Evolutionary conservation across 768 basidiomycete species (phyloP), one percentile per base, ranked within the genome.

Genomic region (Hypholoma sublateritium): DNA sequence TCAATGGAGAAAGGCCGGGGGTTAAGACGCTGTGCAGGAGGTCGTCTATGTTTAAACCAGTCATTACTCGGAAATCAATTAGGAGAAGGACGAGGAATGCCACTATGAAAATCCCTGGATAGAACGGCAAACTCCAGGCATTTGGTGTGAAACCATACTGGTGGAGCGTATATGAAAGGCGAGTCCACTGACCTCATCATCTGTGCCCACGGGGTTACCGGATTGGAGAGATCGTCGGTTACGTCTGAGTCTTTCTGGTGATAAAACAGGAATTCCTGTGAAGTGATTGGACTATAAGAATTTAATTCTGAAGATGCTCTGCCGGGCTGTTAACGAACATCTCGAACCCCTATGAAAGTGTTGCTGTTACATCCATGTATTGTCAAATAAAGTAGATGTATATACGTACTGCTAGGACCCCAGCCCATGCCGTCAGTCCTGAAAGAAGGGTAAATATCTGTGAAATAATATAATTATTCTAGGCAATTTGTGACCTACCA

Each of bases 191-290:
- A 87, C 86, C 82, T 82, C 74, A 86, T 85, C 81, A 86, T 84
- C 65, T 85, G 84, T 56, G 86, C 87, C 88, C 87, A 89, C 22
- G 86, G 86, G 53, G 87, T 86, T 50, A 87, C 78, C 53, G 87
- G 79, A 64, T 78, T 81, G 41, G 78, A 67, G 46, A 77, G 70
- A 61, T 81, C 78, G 62, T 86, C 85, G 37, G 74, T 74, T n/a
- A 77, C 70, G 52, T 85, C 84, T 51, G 81, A 79, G 66, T 90
- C 87, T 71, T 88, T 90, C 69, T 92, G 89, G 70, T 89, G 86
- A 69, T 92, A 92, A 70, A 91, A 89, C 32, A 92, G 74, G 66
- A 92, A 92, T 70, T 90, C 89, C 88, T 92, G 67, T 60, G 62
- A 56, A 61, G 51, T 52, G 17, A 50, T 55, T 55, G 61, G 64